Percentiles rank a stretch among this genome's conserved stretches.
These are phyloP conservation scores for Citrullus mucosospermus DNA, from an alignment of 306 rosid species.

Conservation along the genomic window DNA sequence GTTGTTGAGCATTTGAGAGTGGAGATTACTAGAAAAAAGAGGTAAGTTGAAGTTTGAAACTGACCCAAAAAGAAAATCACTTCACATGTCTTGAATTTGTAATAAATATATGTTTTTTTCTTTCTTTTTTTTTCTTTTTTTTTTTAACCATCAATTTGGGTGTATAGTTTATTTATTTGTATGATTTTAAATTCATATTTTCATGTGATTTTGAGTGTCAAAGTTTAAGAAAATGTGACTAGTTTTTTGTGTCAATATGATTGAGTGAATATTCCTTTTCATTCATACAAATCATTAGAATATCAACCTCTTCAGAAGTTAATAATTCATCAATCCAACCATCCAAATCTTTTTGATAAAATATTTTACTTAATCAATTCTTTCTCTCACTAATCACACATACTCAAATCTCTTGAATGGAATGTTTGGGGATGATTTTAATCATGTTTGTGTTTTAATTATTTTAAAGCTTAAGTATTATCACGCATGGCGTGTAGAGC, in stretches of 20 bases:
- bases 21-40: not conserved
- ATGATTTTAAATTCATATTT: not conserved
- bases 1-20: not conserved
- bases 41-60: not conserved
- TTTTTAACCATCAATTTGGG: not conserved
- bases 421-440: not conserved
- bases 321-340: not conserved
- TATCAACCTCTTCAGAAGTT: not conserved
- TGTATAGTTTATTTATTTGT: not conserved
- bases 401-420: not conserved
- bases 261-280: not conserved
- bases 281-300: not conserved
- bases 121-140: too few relatives aligned
- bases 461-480: not conserved
- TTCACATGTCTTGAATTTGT: not conserved
- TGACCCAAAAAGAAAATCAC: not conserved
- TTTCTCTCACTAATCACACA: not conserved
- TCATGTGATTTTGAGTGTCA: not conserved
- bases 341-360: not conserved
- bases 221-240: not conserved
- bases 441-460: not conserved
- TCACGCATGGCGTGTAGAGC: not conserved
- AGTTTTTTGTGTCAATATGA: not conserved
- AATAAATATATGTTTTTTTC: not conserved
- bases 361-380: not conserved